Evolutionary conservation across 208 protist genomes (phyloP), one percentile per base, ranked within the genome.

Genomic region (Leishmania lainsoni): DNA sequence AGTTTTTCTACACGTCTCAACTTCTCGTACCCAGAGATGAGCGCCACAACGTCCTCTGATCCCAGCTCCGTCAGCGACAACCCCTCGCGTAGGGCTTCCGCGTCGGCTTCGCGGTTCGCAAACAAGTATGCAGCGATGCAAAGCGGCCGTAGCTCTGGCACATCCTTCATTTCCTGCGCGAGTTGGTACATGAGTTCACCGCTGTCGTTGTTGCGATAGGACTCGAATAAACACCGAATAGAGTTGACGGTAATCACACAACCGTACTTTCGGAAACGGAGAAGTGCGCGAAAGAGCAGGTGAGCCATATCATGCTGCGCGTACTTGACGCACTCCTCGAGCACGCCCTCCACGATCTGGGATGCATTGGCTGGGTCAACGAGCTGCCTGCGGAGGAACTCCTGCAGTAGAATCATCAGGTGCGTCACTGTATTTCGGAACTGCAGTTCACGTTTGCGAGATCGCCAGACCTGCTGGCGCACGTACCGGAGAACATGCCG

Each of bases 231-330:
- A 68, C 86, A 87, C 6, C 94, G 92, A 63, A 97, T 84, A 39
- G 93, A 89, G 72, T 94, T 84, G 3, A 97, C 89, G 1, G 87
- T 89, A 69, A 97, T 94, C 26, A 81, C 82, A 84, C 94, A 97
- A 29, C 93, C 93, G 79, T 97, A 96, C 81, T 96, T 96, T 79
- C 94, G 93, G 81, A 97, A 97, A 52, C 94, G 94, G 68, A 97
- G 80, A 58, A 96, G 94, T 17, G 94, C 94, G 51, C 94, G 91
- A 76, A 97, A 97, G 29, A 97, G 88, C 0, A 97, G 83, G 74
- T 97, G 94, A 0, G 94, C 94, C 92, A 97, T 95, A 83, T 97
- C 94, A 66, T 97, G 94, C 82, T 97, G 94, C 0, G 88, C 85
- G 83, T 94, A 95, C 75, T 84, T 90, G 54, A 97, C 94, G 61